phyloP scores from a whole-genome alignment of 768 basidiomycete genomes.

The Psilocybe subaeruginosa region DNA sequence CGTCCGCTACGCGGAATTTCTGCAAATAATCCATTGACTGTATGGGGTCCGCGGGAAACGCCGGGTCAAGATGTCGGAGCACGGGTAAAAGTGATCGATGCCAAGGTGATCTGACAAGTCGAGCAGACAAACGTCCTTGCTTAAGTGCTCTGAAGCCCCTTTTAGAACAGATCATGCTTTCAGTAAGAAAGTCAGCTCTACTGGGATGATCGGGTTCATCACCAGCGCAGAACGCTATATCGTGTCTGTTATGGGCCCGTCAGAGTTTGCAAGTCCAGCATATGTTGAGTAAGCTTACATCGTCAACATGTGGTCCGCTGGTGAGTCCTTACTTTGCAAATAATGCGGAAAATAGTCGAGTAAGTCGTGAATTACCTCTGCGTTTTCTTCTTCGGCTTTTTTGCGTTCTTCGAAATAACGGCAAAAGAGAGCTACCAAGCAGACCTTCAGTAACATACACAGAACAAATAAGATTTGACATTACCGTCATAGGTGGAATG shows the following conservation, averaged over 20 bases:
- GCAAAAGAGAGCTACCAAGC: slow-evolving; percentile 42
- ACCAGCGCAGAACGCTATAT: slow-evolving; percentile 59
- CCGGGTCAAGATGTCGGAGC: slow-evolving; percentile 44
- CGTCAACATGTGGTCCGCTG: slow-evolving; percentile 60
- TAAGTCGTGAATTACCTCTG: slow-evolving; percentile 45
- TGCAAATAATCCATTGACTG: slow-evolving; percentile 41
- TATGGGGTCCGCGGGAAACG: slow-evolving; percentile 35
- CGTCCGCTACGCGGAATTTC: slow-evolving; percentile 44
- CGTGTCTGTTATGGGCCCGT: slow-evolving; percentile 47
- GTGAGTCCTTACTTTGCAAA: slow-evolving; percentile 54
- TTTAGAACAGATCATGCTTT: slow-evolving; percentile 50
- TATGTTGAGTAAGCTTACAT: slow-evolving; percentile 40
- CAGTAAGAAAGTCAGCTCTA: slow-evolving; percentile 62
- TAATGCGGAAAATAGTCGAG: slow-evolving; percentile 57
- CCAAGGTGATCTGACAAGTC: slow-evolving; percentile 54
- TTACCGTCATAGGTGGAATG: slow-evolving; percentile 58
- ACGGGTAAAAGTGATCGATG: slow-evolving; percentile 49
- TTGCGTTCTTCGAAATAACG: slow-evolving; percentile 26
- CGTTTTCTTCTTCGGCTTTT: slow-evolving; percentile 36
- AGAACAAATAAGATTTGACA: slow-evolving; percentile 1
- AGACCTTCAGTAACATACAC: slow-evolving; percentile 1
- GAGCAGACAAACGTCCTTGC: slow-evolving; percentile 45
- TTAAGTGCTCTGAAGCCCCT: slow-evolving; percentile 56
- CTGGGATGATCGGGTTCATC: slow-evolving; percentile 45
- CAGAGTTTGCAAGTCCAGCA: neutral